Base-by-base conservation (phyloP, 106 monocot species). In the Narthecium ossifragum region DNA sequence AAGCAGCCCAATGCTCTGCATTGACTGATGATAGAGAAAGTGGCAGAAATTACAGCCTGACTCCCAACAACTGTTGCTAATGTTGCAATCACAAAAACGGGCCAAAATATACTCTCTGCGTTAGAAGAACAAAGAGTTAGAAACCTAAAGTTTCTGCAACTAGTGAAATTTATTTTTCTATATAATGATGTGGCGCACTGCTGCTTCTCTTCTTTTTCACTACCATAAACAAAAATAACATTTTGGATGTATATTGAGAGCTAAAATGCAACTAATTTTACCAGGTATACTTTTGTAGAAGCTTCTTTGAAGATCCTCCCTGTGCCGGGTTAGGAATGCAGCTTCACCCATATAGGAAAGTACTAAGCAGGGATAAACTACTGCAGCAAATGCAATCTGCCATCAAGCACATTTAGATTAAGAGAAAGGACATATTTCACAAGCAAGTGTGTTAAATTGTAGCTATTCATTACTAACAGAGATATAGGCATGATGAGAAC, bases 331-430 rank as follows among this genome's bases (percentile, higher is more conserved):
- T 7, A 91, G 73, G 57, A 73, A 91, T 0, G 90, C 90, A 57
- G 85, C 90, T 75, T 91, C 90, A 40, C 90, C 90, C 85, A 91
- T 82, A 61, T 91, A 91, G 66, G 90, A 76, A 12, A 86, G 18
- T n/a, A 86, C 62, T 26, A 91, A 60, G 67, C 90, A 78, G 15
- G 90, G 86, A 69, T 85, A 86, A 55, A 91, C 82, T 54, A 91
- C 37, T 4, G 36, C 52, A 25, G 56, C 57, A 56, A 89, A 89
- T 52, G 77, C 89, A 24, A 85, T 39, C 88, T 85, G 76, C 53
- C 57, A 57, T 33, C 11, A 63, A 20, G 9, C 23, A 49, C 9
- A 49, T 43, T 11, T 43, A 11, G 17, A 43, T 43, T 17, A 43
- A 43, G 17, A 14, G 3, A 41, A 41, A 41, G 17, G 41, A 14